Percentiles rank a stretch among this genome's conserved stretches.
These are phyloP conservation scores for Pezicula neosporulosa DNA, from an alignment of 2,329 filamentous ascomycete genomes.

Conservation along the genomic window DNA sequence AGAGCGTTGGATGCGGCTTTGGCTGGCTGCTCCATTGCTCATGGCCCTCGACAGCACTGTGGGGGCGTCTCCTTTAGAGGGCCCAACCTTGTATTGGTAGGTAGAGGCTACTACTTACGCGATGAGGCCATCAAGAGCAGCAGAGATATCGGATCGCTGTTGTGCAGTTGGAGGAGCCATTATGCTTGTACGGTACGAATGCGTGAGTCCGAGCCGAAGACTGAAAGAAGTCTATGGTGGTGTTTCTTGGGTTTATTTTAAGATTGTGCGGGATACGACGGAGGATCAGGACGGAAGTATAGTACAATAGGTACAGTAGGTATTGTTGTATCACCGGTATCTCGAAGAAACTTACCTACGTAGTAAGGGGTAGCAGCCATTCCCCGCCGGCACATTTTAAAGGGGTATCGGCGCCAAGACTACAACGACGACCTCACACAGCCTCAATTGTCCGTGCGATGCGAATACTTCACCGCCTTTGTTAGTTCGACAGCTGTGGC, in stretches of 20 bases:
- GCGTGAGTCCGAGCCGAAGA: not conserved
- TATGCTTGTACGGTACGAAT: not conserved
- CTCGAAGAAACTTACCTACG: too few relatives aligned
- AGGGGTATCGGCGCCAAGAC: too few relatives aligned
- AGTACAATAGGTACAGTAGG: too few relatives aligned
- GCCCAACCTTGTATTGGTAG: not conserved
- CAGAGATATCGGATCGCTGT: constrained; percentile 3
- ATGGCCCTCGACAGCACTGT: constrained; percentile 17
- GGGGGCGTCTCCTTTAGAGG: too few relatives aligned
- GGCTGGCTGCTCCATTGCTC: constrained; percentile 13
- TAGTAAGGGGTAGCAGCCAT: too few relatives aligned
- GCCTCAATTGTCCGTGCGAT: not conserved
- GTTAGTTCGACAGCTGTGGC: constrained; percentile 4
- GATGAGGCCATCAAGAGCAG: constrained; percentile 4
- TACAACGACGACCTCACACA: too few relatives aligned
- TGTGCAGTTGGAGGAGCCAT: constrained; percentile 6
- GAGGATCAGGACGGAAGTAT: too few relatives aligned
- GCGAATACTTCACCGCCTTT: not conserved
- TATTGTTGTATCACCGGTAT: too few relatives aligned
- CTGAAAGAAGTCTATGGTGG: not conserved
- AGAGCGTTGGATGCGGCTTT: constrained; percentile 30
- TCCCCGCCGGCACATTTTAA: too few relatives aligned
- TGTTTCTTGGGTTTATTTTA: not conserved
- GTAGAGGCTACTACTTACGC: constrained; percentile 3
- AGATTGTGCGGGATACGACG: not conserved